Percentiles rank a stretch among this genome's conserved stretches.
Evolutionary conservation across 2,329 filamentous ascomycete genomes (phyloP).

Genomic region (Rutstroemia sydowiana): DNA sequence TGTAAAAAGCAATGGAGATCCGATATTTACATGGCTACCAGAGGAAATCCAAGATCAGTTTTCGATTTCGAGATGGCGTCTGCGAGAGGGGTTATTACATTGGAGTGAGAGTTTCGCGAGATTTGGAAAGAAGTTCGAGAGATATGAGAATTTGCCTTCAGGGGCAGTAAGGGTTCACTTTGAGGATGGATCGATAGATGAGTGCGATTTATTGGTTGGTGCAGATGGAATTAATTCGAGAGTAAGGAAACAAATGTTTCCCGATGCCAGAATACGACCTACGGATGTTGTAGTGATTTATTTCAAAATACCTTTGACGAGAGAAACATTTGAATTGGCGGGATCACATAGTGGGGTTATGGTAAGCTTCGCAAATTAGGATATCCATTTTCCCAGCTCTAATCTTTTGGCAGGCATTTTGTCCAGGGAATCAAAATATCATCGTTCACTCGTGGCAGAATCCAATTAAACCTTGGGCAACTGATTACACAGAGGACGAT

Average conservation of each 20-base stretch:
- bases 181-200: conserved; percentile 35
- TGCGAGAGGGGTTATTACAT: conserved; percentile 22
- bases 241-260: conserved; percentile 33
- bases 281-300: conserved; percentile 23
- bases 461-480: conserved; percentile 19
- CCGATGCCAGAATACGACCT: conserved; percentile 14
- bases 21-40: conserved; percentile 22
- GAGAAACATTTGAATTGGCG: conserved; percentile 17
- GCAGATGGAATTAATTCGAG: conserved; percentile 48
- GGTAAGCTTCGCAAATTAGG: no score
- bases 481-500: conserved; percentile 16
- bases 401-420: conserved; percentile 17
- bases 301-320: conserved; percentile 26
- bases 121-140: conserved; percentile 30
- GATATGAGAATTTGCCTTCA: conserved; percentile 23
- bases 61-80: conserved; percentile 22
- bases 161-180: conserved; percentile 35
- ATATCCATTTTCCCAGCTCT: background rate
- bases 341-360: conserved; percentile 17
- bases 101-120: conserved; percentile 16
- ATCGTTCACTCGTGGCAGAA: conserved; percentile 24
- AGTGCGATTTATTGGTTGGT: conserved; percentile 46
- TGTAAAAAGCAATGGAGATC: conserved; percentile 19
- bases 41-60: conserved; percentile 21
- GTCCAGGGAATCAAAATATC: conserved; percentile 24